Conservation (phyloP, 1,139 yeast genomes). For the Candida glucosophila region DNA sequence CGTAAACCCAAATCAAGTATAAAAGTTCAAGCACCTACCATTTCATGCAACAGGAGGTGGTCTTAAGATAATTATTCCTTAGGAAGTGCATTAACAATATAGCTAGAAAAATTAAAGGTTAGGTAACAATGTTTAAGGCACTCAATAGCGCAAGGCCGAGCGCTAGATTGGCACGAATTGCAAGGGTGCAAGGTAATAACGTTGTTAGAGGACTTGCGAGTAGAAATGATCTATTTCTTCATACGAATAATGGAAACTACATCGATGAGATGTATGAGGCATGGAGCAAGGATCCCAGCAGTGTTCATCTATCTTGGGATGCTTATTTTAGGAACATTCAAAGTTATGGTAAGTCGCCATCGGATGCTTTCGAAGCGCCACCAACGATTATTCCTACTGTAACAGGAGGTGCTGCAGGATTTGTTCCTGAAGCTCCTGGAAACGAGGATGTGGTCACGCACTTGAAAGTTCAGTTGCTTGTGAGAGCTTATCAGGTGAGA, state of each 20-base stretch:
- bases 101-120: constrained; percentile 2
- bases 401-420: constrained; percentile 63
- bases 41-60: too few relatives aligned
- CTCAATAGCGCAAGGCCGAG: constrained; percentile 33
- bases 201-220: constrained; percentile 18
- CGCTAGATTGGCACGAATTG: constrained; percentile 12
- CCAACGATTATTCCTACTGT: constrained; percentile 77
- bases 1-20: too few relatives aligned
- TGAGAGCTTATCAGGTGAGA: constrained; percentile 97
- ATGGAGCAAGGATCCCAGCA: constrained; percentile 82
- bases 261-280: constrained; percentile 97
- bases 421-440: constrained; percentile 40
- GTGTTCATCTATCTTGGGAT: constrained; percentile 96
- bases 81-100: too few relatives aligned
- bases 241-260: constrained; percentile 80
- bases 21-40: too few relatives aligned
- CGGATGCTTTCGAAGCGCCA: constrained; percentile 80
- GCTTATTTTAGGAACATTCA: constrained; percentile 90
- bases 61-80: too few relatives aligned
- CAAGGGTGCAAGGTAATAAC: constrained; percentile 10
- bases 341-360: constrained; percentile 56
- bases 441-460: constrained; percentile 73
- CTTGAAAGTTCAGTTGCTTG: constrained; percentile 89
- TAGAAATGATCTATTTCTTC: constrained; percentile 62
- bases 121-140: constrained; percentile 32